phyloP scores from a whole-genome alignment of 768 basidiomycete genomes.

The Collybia sp. region DNA sequence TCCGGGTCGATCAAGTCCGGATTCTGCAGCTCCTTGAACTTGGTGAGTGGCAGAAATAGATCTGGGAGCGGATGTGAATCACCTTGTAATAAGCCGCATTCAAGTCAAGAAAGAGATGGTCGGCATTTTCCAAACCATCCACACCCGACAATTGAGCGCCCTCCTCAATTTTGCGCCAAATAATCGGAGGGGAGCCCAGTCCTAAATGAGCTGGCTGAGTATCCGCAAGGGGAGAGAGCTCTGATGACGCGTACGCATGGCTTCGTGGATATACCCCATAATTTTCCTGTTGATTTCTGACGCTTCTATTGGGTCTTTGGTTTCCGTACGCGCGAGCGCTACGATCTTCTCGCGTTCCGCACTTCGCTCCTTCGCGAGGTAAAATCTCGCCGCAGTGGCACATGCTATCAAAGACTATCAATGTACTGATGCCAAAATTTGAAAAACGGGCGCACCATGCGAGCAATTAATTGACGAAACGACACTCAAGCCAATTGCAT shows the following conservation, averaged over 20 bases:
- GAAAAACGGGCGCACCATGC: not conserved
- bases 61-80: not conserved
- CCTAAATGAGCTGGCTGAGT: not conserved
- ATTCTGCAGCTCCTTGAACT: not conserved
- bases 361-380: not conserved
- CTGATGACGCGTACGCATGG: not conserved
- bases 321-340: not conserved
- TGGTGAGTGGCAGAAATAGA: not conserved
- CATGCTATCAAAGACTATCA: not conserved
- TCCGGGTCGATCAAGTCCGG: not conserved
- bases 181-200: not conserved
- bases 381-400: not conserved
- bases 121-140: too few species aligned
- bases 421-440: not conserved
- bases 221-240: not conserved
- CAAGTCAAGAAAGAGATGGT: too few species aligned
- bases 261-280: conserved; percentile 1
- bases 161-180: not conserved
- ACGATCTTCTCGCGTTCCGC: not conserved
- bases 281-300: not conserved
- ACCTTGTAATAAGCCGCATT: not conserved
- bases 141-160: not conserved
- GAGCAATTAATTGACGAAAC: not conserved
- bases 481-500: not conserved
- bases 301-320: not conserved